These are phyloP conservation scores for Hypholoma fasciculare DNA, from an alignment of 768 basidiomycete genomes.

Conservation along the genomic window DNA sequence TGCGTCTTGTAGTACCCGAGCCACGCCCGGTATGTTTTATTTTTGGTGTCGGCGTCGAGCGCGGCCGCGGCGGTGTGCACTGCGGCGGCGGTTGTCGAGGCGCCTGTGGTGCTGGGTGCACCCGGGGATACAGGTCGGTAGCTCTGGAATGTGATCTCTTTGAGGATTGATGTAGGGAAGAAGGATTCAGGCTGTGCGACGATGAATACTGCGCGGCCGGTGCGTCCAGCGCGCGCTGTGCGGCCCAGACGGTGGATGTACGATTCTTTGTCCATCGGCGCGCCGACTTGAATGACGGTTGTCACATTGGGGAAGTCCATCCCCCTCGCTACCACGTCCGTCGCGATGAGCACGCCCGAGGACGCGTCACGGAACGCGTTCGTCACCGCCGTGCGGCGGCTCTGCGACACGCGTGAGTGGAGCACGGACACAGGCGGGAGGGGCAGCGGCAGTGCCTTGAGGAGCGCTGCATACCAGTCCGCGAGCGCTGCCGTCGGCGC, in stretches of 20 bases:
- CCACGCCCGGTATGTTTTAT: constrained; percentile 53
- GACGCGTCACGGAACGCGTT: constrained; percentile 2
- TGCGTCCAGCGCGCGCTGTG: constrained; percentile 72
- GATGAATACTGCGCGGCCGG: constrained; percentile 59
- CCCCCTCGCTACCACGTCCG: constrained; percentile 62
- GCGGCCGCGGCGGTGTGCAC: constrained; percentile 27
- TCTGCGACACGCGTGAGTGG: constrained; percentile 57
- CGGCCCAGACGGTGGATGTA: constrained; percentile 81
- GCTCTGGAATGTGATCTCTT: constrained; percentile 37
- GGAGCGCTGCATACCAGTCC: constrained; percentile 35
- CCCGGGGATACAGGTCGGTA: constrained; percentile 24
- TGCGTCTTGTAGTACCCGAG: constrained; percentile 57
- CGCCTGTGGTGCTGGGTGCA: constrained; percentile 13
- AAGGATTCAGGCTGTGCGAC: constrained; percentile 49
- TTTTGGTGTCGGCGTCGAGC: constrained; percentile 42
- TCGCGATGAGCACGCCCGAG: constrained; percentile 47
- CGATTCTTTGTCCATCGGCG: constrained; percentile 71
- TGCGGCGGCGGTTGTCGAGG: neutral
- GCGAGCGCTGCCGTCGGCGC: constrained; percentile 67
- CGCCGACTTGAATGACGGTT: constrained; percentile 59
- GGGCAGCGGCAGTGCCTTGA: constrained; percentile 16
- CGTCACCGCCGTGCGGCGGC: constrained; percentile 35
- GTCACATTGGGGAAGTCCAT: constrained; percentile 67
- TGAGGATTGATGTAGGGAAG: constrained; percentile 41
- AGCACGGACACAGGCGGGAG: constrained; percentile 49